Evolutionary conservation across 306 rosid species (phyloP).

Genomic region (Leucaena leucocephala): DNA sequence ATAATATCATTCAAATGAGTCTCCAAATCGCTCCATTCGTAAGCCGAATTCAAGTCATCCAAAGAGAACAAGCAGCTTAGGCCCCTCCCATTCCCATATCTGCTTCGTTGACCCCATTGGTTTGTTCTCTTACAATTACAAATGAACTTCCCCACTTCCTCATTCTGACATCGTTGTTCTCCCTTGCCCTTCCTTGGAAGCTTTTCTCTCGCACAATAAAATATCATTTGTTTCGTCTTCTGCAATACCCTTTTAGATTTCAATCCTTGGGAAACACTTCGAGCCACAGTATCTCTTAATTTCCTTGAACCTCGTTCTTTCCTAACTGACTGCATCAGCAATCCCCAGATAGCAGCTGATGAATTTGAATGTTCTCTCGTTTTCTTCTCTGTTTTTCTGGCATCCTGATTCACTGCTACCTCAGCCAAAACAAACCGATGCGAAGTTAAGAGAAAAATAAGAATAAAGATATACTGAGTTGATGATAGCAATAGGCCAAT

Average conservation of each 20-base stretch:
- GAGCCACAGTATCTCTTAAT: conserved; percentile 32
- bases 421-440: conserved; percentile 17
- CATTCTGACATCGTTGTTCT: background rate
- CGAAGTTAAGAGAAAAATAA: background rate
- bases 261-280: conserved; percentile 41
- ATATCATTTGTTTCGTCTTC: conserved; percentile 59
- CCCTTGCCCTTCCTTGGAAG: conserved; percentile 40
- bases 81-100: conserved; percentile 17
- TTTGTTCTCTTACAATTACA: conserved; percentile 39
- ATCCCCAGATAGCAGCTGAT: conserved; percentile 54
- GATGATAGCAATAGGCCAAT: background rate
- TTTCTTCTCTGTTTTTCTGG: conserved; percentile 36
- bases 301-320: conserved; percentile 35
- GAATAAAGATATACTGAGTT: background rate
- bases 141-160: conserved; percentile 36
- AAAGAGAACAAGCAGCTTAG: conserved; percentile 22
- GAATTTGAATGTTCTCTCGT: conserved; percentile 41
- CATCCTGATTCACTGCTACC: conserved; percentile 42
- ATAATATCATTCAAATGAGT: conserved; percentile 38
- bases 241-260: conserved; percentile 57
- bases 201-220: conserved; percentile 62
- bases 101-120: conserved; percentile 34
- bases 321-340: conserved; percentile 42
- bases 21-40: conserved; percentile 47
- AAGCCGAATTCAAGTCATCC: conserved; percentile 36